Evolutionary conservation across 1,284 basidiomycete species (phyloP).

Genomic region (Irpex sp.): DNA sequence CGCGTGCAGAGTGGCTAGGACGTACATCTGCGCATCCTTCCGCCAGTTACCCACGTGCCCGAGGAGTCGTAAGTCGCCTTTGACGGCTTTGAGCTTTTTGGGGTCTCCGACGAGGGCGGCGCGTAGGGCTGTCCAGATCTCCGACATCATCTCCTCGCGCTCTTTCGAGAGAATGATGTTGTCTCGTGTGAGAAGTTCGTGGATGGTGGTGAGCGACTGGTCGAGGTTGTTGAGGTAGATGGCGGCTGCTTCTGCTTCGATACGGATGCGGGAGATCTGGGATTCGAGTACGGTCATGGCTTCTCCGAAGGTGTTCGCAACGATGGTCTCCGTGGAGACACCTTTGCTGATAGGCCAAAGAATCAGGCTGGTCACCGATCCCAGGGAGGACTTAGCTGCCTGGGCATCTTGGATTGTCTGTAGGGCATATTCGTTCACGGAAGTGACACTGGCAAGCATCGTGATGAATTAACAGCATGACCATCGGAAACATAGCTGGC

Average conservation of each 20-base stretch:
- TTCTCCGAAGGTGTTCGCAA: conserved; percentile 50
- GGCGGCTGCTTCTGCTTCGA: conserved; percentile 58
- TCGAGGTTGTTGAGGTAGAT: conserved; percentile 57
- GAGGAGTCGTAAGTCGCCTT: conserved; percentile 50
- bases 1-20: conserved; percentile 56
- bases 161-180: conserved; percentile 40
- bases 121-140: conserved; percentile 59
- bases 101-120: conserved; percentile 46
- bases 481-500: conserved; percentile 18
- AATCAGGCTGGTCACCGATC: background rate
- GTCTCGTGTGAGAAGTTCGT: conserved; percentile 58
- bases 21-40: conserved; percentile 55
- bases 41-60: conserved; percentile 52
- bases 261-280: conserved; percentile 50
- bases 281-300: conserved; percentile 57
- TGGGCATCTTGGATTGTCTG: conserved; percentile 52
- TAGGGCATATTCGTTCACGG: conserved; percentile 66
- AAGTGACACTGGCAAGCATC: conserved; percentile 50
- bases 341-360: conserved; percentile 37
- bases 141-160: conserved; percentile 51
- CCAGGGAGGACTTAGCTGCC: conserved; percentile 5
- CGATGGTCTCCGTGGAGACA: conserved; percentile 36
- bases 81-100: conserved; percentile 39
- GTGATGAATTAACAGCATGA: conserved; percentile 3
- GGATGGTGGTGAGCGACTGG: conserved; percentile 48